These are phyloP conservation scores for Xylogone sp. DNA, from an alignment of 2,329 filamentous ascomycete species.

Conservation along the genomic window DNA sequence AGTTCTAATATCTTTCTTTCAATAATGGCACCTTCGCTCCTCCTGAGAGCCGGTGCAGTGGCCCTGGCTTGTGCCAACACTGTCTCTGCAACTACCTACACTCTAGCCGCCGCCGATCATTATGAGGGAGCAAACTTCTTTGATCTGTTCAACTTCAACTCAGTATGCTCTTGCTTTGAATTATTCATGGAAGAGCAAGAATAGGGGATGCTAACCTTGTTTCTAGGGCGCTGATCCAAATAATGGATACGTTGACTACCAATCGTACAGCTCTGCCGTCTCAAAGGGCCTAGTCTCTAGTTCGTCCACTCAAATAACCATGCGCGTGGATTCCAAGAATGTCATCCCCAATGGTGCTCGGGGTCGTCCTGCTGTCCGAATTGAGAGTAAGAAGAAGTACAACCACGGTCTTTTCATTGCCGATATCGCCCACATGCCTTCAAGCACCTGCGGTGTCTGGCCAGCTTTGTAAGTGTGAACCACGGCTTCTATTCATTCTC, in stretches of 20 bases:
- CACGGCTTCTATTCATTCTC: not conserved
- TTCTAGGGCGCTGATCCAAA: constrained; percentile 57
- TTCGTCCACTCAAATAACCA: constrained; percentile 49
- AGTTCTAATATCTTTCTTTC: constrained; percentile 7
- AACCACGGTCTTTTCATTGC: constrained; percentile 41
- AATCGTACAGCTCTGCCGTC: constrained; percentile 60
- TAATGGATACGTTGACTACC: constrained; percentile 67
- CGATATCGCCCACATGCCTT: constrained; percentile 44
- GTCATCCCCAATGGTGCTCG: constrained; percentile 26
- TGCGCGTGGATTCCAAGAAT: constrained; percentile 39
- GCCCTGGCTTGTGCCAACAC: constrained; percentile 13
- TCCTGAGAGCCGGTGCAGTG: constrained; percentile 12
- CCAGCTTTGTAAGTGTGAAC: constrained; percentile 1
- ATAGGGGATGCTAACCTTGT: constrained; percentile 2
- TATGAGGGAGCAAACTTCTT: constrained; percentile 40
- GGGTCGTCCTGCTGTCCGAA: constrained; percentile 40
- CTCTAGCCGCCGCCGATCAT: constrained; percentile 14
- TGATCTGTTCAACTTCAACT: constrained; percentile 51
- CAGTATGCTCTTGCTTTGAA: constrained; percentile 15
- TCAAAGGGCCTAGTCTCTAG: constrained; percentile 46
- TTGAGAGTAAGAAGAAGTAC: constrained; percentile 38
- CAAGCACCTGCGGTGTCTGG: constrained; percentile 11
- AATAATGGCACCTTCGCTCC: constrained; percentile 9
- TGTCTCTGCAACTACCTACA: constrained; percentile 11
- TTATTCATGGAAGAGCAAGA: too few species aligned